Percentiles rank a stretch among this genome's conserved stretches.
phyloP scores from a whole-genome alignment of 345 rosid species.

The Theobroma cacao region DNA sequence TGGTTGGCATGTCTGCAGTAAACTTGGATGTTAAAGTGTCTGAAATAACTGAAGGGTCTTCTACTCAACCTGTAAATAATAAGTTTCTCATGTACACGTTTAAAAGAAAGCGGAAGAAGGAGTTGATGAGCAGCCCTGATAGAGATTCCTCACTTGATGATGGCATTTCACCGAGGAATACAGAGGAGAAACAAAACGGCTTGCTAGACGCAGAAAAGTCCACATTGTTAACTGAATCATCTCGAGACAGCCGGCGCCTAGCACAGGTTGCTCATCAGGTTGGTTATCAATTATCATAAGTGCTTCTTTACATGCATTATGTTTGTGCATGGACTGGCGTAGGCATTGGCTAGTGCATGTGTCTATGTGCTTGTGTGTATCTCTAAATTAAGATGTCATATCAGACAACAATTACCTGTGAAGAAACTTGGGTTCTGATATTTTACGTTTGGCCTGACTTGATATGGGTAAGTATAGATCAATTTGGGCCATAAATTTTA shows the following conservation, averaged over 20 bases:
- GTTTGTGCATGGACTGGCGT: not conserved
- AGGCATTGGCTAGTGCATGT: not conserved
- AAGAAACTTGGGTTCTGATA: not conserved
- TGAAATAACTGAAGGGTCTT: conserved; percentile 32
- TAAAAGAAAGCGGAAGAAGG: conserved; percentile 76
- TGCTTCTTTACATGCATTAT: not conserved
- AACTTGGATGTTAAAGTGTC: conserved; percentile 31
- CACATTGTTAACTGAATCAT: conserved; percentile 43
- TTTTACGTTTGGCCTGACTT: not conserved
- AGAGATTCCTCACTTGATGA: conserved; percentile 40
- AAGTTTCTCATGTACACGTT: conserved; percentile 72
- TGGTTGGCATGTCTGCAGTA: conserved; percentile 13
- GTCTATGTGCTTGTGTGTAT: not conserved
- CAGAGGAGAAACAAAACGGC: conserved; percentile 40
- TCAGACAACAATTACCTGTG: not conserved
- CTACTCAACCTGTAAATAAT: conserved; percentile 29
- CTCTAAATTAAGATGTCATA: not conserved
- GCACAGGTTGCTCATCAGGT: conserved; percentile 65
- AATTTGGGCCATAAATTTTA: not conserved
- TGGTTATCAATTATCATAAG: conserved; percentile 15
- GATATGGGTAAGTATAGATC: not conserved
- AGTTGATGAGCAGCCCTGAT: conserved; percentile 46
- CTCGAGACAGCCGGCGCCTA: conserved; percentile 41
- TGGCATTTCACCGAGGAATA: conserved; percentile 28
- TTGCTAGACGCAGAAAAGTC: conserved; percentile 39